Percentiles rank a stretch among this genome's conserved stretches.
Conservation (phyloP, 805 yeast genomes). For the Lipomyces kockii region DNA sequence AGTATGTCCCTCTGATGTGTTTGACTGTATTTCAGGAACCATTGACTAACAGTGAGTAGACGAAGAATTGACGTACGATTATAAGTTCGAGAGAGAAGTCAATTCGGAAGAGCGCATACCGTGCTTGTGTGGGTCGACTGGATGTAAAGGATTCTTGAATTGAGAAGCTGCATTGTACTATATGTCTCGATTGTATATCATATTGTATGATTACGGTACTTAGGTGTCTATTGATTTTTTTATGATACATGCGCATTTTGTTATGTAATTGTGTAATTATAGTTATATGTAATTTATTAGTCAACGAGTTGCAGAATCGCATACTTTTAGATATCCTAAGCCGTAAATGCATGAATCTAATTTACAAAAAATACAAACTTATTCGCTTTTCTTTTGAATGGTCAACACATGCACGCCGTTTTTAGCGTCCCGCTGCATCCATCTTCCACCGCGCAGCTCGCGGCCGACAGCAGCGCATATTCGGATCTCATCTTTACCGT, state of each 20-base stretch:
- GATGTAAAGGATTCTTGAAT: constrained; percentile 90
- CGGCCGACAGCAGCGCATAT: constrained; percentile 29
- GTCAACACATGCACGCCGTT: constrained; percentile 29
- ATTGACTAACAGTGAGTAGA: constrained; percentile 32
- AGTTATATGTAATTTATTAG: background rate
- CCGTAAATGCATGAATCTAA: background rate
- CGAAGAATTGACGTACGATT: constrained; percentile 89
- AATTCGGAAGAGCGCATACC: constrained; percentile 45
- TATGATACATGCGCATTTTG: background rate
- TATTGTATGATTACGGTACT: background rate
- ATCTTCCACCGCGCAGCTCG: constrained; percentile 30
- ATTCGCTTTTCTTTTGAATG: background rate
- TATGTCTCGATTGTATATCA: background rate
- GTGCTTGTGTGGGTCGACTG: constrained; percentile 94
- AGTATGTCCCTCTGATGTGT: constrained; percentile 55
- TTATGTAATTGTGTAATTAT: background rate
- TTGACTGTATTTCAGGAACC: background rate
- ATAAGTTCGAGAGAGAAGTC: constrained; percentile 76
- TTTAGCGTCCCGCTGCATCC: constrained; percentile 19
- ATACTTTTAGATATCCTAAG: background rate
- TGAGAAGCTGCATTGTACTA: constrained; percentile 41
- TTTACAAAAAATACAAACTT: background rate
- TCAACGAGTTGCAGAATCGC: background rate
- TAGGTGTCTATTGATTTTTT: background rate
- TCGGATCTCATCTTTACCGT: constrained; percentile 13